Base-by-base conservation (phyloP, 306 rosid genomes). In the Cucurbita argyrosperma region DNA sequence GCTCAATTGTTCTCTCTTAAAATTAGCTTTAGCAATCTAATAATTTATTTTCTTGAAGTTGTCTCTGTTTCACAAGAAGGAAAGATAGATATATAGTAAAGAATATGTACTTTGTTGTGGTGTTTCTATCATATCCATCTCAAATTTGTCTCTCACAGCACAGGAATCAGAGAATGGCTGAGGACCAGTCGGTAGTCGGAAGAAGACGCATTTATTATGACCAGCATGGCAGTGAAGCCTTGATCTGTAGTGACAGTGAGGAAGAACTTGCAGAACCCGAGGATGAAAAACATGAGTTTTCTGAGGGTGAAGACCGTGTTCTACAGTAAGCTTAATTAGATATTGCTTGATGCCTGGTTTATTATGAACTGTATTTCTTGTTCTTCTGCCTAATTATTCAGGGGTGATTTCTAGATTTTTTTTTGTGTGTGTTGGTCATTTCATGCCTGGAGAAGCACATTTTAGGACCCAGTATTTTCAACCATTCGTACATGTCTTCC, bases 101-200 rank as follows among this genome's bases (percentile, higher is more conserved):
- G 35, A 14, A 55, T 58, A 57, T 46, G 82, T 49, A 71, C 23
- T 76, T 62, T 69, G 51, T 80, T 75, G 76, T 78, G 79, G 84
- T 39, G 19, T 45, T 19, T 43, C 78, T 81, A 63, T 86, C 72
- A 66, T 66, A 66, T 66, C 77, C 80, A 67, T 86, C 89, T 87
- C 79, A 81, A 84, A 80, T 85, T 77, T 87, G 47, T 81, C 80
- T 74, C 79, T 73, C 83, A 69, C 87, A 81, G 88, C 79, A 67
- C 94, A 94, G 98, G 83, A 94, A 94, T 83, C 97, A 94, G 92
- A 94, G 96, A 85, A 94, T 94, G 98, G 94, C 95, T 45, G 98
- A 90, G 63, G 97, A 94, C 66, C 98, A 94, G 77, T 94, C 98
- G 21, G 97, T 94, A 38, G 94, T 90, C 19, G 96, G 98, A 79